Percentiles rank a stretch among this genome's conserved stretches.
These are phyloP conservation scores for Colletotrichum sp. DNA, from an alignment of 2,329 filamentous ascomycete genomes.

Conservation along the genomic window DNA sequence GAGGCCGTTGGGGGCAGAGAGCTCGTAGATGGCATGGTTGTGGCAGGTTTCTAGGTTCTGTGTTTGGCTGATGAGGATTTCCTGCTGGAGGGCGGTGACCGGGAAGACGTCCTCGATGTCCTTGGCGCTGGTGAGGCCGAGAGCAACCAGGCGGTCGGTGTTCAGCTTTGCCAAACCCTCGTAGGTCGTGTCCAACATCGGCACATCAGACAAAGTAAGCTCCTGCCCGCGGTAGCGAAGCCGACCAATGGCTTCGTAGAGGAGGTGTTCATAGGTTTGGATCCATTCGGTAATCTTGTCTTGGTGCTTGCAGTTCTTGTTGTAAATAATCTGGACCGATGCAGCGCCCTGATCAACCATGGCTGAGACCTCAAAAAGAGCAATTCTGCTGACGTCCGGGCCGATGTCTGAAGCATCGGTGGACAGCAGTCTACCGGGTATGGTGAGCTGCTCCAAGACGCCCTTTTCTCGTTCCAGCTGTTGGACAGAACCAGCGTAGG, in stretches of 20 bases:
- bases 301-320: constrained; percentile 43
- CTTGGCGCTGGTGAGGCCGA: constrained; percentile 44
- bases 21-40: constrained; percentile 52
- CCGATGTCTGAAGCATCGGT: constrained; percentile 51
- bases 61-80: constrained; percentile 52
- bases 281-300: constrained; percentile 52
- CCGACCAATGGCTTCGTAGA: constrained; percentile 47
- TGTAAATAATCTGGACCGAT: constrained; percentile 51
- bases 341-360: constrained; percentile 49
- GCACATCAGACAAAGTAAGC: constrained; percentile 55
- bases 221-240: constrained; percentile 48
- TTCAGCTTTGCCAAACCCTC: constrained; percentile 50
- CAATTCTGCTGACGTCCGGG: constrained; percentile 49
- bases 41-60: constrained; percentile 46
- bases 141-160: constrained; percentile 41
- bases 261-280: constrained; percentile 48
- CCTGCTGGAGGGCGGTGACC: constrained; percentile 53
- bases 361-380: constrained; percentile 56
- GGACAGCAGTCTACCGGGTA: constrained; percentile 41
- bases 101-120: constrained; percentile 57
- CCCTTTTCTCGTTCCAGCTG: constrained; percentile 52
- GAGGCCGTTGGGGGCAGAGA: constrained; percentile 40
- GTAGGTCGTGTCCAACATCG: constrained; percentile 52
- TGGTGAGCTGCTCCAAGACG: constrained; percentile 51
- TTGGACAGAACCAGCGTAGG: constrained; percentile 55